phyloP scores from a whole-genome alignment of 2,329 filamentous ascomycete genomes.

The Alternaria arbusti region DNA sequence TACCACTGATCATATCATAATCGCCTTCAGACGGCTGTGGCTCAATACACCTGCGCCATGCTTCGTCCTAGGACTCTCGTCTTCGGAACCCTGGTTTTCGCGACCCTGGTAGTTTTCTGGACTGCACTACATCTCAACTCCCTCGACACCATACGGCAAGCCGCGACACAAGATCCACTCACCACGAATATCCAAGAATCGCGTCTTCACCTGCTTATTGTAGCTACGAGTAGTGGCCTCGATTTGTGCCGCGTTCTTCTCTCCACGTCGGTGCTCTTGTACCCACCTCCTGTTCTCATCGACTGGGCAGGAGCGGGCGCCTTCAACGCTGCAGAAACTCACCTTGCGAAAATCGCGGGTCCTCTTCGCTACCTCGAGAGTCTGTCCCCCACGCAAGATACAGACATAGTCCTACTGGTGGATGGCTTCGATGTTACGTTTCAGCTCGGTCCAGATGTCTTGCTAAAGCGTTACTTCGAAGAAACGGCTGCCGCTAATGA shows the following conservation, averaged over 20 bases:
- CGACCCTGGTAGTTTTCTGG: constrained; percentile 1
- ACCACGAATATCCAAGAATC: neutral
- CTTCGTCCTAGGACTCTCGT: neutral
- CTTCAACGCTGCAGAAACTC: neutral
- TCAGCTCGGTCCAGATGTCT: constrained; percentile 1
- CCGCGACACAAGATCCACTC: neutral
- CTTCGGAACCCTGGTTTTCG: neutral
- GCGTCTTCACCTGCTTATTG: constrained; percentile 1
- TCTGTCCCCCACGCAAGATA: neutral
- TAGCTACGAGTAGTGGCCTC: constrained; percentile 1
- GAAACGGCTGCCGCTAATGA: neutral
- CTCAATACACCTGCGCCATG: constrained; percentile 1
- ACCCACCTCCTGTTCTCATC: constrained; percentile 1
- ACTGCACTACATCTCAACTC: neutral
- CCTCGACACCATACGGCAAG: neutral
- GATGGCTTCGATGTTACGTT: constrained; percentile 3
- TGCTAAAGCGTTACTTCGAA: constrained; percentile 3
- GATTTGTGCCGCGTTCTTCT: constrained; percentile 2
- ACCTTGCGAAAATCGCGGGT: constrained; percentile 3
- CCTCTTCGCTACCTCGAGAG: constrained; percentile 1
- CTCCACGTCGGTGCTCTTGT: neutral
- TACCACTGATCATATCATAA: neutral
- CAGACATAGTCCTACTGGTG: neutral
- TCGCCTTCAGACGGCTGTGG: neutral
- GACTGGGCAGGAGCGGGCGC: constrained; percentile 2